phyloP scores from a whole-genome alignment of 768 basidiomycete species.

The Rhizopogon vesiculosus region DNA sequence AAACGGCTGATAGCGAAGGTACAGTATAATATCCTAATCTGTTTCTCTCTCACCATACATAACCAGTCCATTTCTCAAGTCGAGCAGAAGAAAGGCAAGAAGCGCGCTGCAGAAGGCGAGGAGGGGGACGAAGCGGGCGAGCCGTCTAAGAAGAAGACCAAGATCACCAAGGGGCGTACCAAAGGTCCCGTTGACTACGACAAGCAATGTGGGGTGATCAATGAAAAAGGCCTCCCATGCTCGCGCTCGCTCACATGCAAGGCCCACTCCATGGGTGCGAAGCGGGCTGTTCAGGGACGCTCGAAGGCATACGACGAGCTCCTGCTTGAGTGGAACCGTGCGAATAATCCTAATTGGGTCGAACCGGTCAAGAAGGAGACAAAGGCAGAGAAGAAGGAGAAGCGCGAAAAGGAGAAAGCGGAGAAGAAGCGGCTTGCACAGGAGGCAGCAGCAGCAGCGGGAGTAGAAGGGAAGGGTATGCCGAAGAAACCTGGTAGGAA shows the following conservation, averaged over 20 bases:
- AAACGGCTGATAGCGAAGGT: conserved; percentile 45
- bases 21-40: conserved; percentile 8
- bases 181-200: conserved; percentile 90
- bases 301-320: conserved; percentile 82
- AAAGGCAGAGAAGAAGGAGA: conserved; percentile 85
- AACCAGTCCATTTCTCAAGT: conserved; percentile 11
- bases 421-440: conserved; percentile 75
- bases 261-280: conserved; percentile 95
- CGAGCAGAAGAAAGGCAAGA: conserved; percentile 58
- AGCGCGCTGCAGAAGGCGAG: conserved; percentile 77
- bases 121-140: conserved; percentile 57
- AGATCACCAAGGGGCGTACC: conserved; percentile 72
- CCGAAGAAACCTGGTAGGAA: conserved; percentile 51
- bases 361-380: conserved; percentile 84
- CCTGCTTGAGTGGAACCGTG: conserved; percentile 87
- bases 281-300: conserved; percentile 86
- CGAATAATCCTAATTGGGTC: conserved; percentile 82
- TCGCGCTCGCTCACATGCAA: conserved; percentile 97
- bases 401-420: conserved; percentile 72
- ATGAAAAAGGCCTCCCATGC: conserved; percentile 90
- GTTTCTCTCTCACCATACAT: conserved; percentile 3
- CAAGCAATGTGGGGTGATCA: conserved; percentile 94
- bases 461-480: conserved; percentile 57
- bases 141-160: conserved; percentile 78
- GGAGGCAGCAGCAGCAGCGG: conserved; percentile 64